Base-by-base conservation (phyloP, 2,329 filamentous ascomycete genomes). In the Diaporthe amygdali region DNA sequence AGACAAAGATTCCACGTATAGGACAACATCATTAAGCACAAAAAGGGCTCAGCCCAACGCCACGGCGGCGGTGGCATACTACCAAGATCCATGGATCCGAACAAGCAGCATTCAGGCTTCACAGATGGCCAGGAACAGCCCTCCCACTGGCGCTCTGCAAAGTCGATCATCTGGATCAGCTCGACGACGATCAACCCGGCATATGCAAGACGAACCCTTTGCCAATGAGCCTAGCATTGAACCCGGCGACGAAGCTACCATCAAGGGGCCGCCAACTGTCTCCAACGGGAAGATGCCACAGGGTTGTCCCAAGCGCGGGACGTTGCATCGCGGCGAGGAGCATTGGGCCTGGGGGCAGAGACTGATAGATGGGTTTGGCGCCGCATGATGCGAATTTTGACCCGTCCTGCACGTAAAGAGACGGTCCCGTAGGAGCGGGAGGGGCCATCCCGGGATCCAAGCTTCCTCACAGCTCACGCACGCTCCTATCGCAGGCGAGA, bases 241-340 rank as follows among this genome's bases (percentile, higher is more conserved):
- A 1, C 15, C 27, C 14, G n/a, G 34, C 25, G 64, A 52, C 12
- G 6, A 55, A 34, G 39, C 34, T 3, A 37, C 27, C 44, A 27
- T 37, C 30, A 64, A n/a, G 44, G 59, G 41, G 59, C 44, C 41
- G 59, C 41, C 59, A 63, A 41, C 59, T 63, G 59, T 63, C 30
- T 37, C 44, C 0, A 41, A 44, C 44, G 59, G 41, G 59, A 49
- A 20, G n/a, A 25, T 4, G 37, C 51, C 51, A 37, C 37, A 39
- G 30, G 27, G 51, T 47, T 22, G 17, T 56, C 52, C 27, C 51
- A 47, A 37, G 39, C 47, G 49, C 66, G 30, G 44, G 39, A 47
- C 15, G 47, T 34, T 68, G 52, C 64, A 32, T 67, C 44, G 49
- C 27, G 32, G 64, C 12, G 20, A 34, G 7, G 27, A 63, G 56